These are phyloP conservation scores for Sugiyamaella americana DNA, from an alignment of 805 yeast species.

Conservation along the genomic window DNA sequence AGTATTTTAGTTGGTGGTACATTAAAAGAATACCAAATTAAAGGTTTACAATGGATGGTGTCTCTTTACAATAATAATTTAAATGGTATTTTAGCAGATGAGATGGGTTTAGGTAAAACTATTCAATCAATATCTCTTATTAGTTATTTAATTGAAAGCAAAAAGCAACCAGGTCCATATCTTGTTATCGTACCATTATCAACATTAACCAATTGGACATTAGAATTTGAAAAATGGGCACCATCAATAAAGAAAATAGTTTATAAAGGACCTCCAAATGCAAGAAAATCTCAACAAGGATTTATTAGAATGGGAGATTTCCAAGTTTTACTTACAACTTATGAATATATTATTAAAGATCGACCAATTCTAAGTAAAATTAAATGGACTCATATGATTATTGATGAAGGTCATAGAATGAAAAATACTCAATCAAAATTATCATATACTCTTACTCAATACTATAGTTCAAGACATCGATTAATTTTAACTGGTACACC, in stretches of 20 bases:
- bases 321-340: constrained; percentile 86
- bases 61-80: constrained; percentile 87
- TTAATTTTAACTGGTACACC: constrained; percentile 96
- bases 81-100: constrained; percentile 96
- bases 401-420: constrained; percentile 98
- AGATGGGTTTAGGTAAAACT: constrained; percentile 97
- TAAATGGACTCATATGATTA: constrained; percentile 95
- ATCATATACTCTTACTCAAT: constrained; percentile 74
- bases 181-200: constrained; percentile 92
- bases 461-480: constrained; percentile 79
- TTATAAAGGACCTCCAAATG: constrained; percentile 88
- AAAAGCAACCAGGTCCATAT: constrained; percentile 75
- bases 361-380: constrained; percentile 70
- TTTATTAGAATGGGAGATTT: constrained; percentile 73
- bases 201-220: constrained; percentile 90
- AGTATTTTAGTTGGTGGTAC: constrained; percentile 81
- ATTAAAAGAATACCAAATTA: constrained; percentile 85
- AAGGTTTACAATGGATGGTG: constrained; percentile 98
- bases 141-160: constrained; percentile 72
- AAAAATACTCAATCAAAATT: constrained; percentile 86
- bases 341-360: constrained; percentile 90
- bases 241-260: constrained; percentile 76
- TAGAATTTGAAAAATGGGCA: constrained; percentile 98
- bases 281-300: constrained; percentile 69
- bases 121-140: constrained; percentile 87